Evolutionary conservation across 2,329 filamentous ascomycete species (phyloP).

Genomic region (Scedosporium minutisporum): DNA sequence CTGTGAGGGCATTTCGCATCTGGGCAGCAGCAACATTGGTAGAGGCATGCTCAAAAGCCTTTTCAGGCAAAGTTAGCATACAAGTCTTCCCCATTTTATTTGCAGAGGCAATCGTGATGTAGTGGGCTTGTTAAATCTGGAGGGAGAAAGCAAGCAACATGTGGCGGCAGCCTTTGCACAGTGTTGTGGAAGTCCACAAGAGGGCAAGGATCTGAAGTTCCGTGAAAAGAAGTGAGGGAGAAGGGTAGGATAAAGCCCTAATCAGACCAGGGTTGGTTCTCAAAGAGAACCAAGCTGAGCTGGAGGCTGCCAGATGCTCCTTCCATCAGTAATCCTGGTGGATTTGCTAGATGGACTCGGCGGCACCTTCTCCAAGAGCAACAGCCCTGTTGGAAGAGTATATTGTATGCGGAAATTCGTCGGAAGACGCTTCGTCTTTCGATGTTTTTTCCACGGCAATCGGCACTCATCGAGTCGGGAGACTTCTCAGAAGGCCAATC

Average conservation of each 20-base stretch:
- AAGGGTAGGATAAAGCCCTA: no score
- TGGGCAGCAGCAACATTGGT: slow-evolving; percentile 96
- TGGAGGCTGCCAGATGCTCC: not conserved
- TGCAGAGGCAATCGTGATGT: not conserved
- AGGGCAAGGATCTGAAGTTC: not conserved
- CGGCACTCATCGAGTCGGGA: not conserved
- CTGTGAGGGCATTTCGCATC: slow-evolving; percentile 97
- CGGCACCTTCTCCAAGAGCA: not conserved
- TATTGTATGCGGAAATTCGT: not conserved
- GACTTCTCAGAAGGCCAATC: not conserved
- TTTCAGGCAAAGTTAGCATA: slow-evolving; percentile 22
- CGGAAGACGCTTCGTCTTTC: not conserved
- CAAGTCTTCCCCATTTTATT: not conserved
- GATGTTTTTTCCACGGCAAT: not conserved
- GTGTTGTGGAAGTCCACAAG: not conserved
- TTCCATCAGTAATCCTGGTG: not conserved
- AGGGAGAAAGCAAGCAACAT: not conserved
- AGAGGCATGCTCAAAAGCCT: slow-evolving; percentile 99
- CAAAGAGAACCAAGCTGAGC: not conserved
- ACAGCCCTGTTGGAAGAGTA: not conserved
- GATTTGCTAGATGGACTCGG: no score
- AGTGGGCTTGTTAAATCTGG: not conserved
- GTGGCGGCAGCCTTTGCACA: not conserved
- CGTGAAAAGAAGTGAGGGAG: no score
- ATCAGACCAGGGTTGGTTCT: no score